Percentiles rank a stretch among this genome's conserved stretches.
Conservation (phyloP, 1,284 basidiomycete species). For the Coriolopsis trogii region DNA sequence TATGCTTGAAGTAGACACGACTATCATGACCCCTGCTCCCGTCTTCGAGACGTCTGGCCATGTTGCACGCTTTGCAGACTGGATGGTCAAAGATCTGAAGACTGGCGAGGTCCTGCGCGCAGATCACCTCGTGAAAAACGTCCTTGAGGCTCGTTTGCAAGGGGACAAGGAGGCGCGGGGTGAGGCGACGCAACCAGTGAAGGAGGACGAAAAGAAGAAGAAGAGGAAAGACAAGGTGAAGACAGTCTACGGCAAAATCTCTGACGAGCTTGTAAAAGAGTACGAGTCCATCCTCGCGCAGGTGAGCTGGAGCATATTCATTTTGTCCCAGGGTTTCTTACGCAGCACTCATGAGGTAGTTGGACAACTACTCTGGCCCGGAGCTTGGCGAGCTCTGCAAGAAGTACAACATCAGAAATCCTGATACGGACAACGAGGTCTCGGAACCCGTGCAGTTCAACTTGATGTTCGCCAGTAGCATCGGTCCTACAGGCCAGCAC, state of each 20-base stretch:
- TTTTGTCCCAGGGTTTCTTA: slow-evolving; percentile 5
- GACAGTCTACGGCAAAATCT: slow-evolving; percentile 74
- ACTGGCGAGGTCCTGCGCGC: slow-evolving; percentile 97
- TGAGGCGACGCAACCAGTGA: slow-evolving; percentile 49
- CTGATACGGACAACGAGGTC: slow-evolving; percentile 92
- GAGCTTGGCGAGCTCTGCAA: slow-evolving; percentile 89
- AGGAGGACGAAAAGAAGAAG: slow-evolving; percentile 69
- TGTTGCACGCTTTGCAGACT: slow-evolving; percentile 98
- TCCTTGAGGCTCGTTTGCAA: slow-evolving; percentile 88
- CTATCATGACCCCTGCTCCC: slow-evolving; percentile 93
- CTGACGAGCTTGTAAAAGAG: slow-evolving; percentile 75
- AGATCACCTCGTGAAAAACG: slow-evolving; percentile 95
- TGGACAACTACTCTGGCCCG: slow-evolving; percentile 94
- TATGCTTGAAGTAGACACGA: slow-evolving; percentile 99
- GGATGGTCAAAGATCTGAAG: slow-evolving; percentile 97
- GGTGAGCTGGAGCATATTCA: slow-evolving; percentile 48
- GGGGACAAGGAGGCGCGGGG: slow-evolving; percentile 95
- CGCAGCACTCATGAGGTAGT: slow-evolving; percentile 52
- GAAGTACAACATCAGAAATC: slow-evolving; percentile 86
- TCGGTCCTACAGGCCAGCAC: slow-evolving; percentile 97
- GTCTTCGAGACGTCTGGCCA: slow-evolving; percentile 99
- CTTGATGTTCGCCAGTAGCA: slow-evolving; percentile 97
- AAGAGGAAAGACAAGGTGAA: slow-evolving; percentile 87
- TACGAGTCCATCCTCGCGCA: slow-evolving; percentile 88
- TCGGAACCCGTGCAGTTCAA: slow-evolving; percentile 96